These are phyloP conservation scores for Blastobotrys peoriensis DNA, from an alignment of 805 yeast species.

Conservation along the genomic window DNA sequence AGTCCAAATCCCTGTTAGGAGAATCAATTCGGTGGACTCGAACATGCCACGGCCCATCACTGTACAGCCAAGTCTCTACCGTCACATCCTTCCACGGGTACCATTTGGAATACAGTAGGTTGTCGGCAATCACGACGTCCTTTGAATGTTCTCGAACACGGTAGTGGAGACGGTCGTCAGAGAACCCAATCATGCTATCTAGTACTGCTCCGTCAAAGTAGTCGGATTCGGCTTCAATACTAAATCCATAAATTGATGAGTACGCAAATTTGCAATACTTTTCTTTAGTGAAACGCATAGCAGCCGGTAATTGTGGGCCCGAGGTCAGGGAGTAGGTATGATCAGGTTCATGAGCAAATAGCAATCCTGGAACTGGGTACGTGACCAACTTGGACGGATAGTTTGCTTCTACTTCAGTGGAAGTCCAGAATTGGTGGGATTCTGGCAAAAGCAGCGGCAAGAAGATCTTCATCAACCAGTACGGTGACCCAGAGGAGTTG, in stretches of 20 bases:
- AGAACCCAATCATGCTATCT: constrained; percentile 17
- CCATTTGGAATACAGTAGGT: constrained; percentile 14
- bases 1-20: constrained; percentile 2
- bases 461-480: constrained; percentile 20
- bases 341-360: constrained; percentile 12
- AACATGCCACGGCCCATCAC: constrained; percentile 14
- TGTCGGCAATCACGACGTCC: constrained; percentile 7
- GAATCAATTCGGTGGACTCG: constrained; percentile 15
- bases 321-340: constrained; percentile 13
- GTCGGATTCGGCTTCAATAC: constrained; percentile 11
- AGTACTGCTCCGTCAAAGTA: constrained; percentile 13
- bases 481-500: constrained; percentile 21
- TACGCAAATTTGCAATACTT: constrained; percentile 22
- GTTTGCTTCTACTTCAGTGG: constrained; percentile 12
- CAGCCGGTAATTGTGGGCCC: constrained; percentile 14
- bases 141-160: constrained; percentile 9
- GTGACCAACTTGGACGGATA: constrained; percentile 3
- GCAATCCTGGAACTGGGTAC: constrained; percentile 14
- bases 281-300: constrained; percentile 15
- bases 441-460: constrained; percentile 17
- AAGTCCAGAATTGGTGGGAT: constrained; percentile 18
- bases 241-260: constrained; percentile 13
- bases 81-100: constrained; percentile 12
- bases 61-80: constrained; percentile 17
- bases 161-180: constrained; percentile 15